These are phyloP conservation scores for Musa balbisiana DNA, from an alignment of 202 grass and related monocot species.

Conservation along the genomic window DNA sequence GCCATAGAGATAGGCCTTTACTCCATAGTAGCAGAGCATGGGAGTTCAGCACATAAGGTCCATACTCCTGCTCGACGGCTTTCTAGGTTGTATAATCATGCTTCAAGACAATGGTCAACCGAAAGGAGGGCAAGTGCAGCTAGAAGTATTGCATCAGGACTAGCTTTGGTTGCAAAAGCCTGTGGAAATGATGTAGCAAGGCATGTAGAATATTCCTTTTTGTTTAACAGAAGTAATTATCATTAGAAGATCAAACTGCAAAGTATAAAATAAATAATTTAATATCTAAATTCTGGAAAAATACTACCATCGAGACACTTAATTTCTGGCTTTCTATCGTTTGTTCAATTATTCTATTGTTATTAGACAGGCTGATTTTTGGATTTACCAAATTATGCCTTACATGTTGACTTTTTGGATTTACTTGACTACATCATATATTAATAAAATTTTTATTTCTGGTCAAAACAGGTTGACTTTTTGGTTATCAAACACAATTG, in stretches of 20 bases:
- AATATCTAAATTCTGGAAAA: neutral
- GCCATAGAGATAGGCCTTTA: constrained; percentile 85
- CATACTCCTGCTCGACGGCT: constrained; percentile 85
- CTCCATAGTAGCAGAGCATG: constrained; percentile 80
- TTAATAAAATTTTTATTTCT: constrained; percentile 4
- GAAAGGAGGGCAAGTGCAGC: constrained; percentile 69
- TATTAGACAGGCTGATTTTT: constrained; percentile 1
- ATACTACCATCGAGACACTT: neutral
- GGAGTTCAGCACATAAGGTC: constrained; percentile 90
- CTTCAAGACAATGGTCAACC: constrained; percentile 55
- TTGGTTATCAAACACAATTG: constrained; percentile 86
- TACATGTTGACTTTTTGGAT: neutral
- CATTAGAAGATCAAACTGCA: neutral
- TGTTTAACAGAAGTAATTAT: neutral
- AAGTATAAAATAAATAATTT: neutral
- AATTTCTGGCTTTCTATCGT: neutral
- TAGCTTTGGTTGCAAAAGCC: constrained; percentile 82
- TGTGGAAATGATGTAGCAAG: constrained; percentile 94
- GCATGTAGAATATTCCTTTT: constrained; percentile 34
- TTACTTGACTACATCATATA: neutral
- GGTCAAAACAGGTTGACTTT: constrained; percentile 65
- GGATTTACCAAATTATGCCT: neutral
- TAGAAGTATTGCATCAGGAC: constrained; percentile 75
- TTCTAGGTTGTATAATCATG: constrained; percentile 68
- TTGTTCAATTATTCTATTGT: neutral